A percentile compares a stretch with the other conserved stretches of the same genome.
These are phyloP conservation scores for Dactylellina sp. DNA, from an alignment of 2,329 filamentous ascomycete species.

Conservation along the genomic window DNA sequence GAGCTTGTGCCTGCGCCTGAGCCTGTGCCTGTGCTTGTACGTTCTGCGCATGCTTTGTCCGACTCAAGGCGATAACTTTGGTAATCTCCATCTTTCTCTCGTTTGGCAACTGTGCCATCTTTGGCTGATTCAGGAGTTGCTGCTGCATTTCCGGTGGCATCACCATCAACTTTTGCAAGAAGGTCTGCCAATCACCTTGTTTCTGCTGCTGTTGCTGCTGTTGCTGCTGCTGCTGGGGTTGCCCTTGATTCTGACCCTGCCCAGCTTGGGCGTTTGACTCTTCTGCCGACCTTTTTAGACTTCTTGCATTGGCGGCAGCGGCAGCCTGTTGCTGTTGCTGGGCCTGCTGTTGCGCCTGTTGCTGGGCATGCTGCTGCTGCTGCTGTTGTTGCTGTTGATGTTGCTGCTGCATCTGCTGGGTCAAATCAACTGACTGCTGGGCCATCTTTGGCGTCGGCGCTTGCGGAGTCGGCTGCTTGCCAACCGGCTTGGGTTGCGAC, in stretches of 20 bases:
- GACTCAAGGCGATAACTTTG: conserved; percentile 29
- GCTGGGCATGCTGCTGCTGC: conserved; percentile 5
- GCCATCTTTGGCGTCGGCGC: conserved; percentile 50
- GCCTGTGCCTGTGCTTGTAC: conserved; percentile 27
- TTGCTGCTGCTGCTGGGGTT: conserved; percentile 7
- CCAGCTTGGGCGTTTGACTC: conserved; percentile 14
- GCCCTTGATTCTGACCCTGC: conserved; percentile 8
- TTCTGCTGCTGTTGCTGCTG: conserved; percentile 21
- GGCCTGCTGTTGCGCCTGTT: conserved; percentile 15
- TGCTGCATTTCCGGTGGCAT: conserved; percentile 47
- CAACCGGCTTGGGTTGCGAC: conserved; percentile 35
- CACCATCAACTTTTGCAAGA: conserved; percentile 39
- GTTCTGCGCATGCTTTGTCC: conserved; percentile 31
- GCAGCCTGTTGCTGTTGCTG: conserved; percentile 5
- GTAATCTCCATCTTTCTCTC: conserved; percentile 40
- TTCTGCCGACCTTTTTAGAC: conserved; percentile 13
- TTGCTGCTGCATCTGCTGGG: conserved; percentile 14
- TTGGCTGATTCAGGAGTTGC: conserved; percentile 28
- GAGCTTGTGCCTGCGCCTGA: conserved; percentile 16
- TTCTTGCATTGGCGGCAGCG: conserved; percentile 13
- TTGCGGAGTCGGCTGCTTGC: conserved; percentile 31
- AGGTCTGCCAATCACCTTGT: conserved; percentile 33
- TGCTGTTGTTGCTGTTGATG: conserved; percentile 16
- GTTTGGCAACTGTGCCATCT: conserved; percentile 20
- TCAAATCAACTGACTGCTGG: conserved; percentile 38